Percentiles rank a stretch among this genome's conserved stretches.
These are phyloP conservation scores for Trichophyton verrucosum DNA, from an alignment of 2,329 filamentous ascomycete genomes.

Conservation along the genomic window DNA sequence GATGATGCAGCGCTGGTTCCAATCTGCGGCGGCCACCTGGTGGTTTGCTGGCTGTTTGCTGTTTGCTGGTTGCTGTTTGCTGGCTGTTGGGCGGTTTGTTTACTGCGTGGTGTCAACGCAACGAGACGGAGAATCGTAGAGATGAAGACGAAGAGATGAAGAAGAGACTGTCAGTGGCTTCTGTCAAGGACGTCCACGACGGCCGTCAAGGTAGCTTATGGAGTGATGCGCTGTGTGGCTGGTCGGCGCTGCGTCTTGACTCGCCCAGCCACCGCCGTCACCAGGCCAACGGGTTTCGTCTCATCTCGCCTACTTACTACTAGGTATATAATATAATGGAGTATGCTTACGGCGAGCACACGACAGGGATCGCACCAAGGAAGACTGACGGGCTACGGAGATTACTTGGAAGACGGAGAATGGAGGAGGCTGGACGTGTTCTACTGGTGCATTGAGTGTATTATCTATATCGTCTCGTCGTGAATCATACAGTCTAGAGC, in stretches of 20 bases:
- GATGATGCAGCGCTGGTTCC: conserved; percentile 1
- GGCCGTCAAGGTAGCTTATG: too few relatives aligned
- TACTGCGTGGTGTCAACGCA: background rate
- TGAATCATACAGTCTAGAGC: conserved; percentile 40
- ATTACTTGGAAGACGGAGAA: background rate
- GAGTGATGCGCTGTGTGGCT: too few relatives aligned
- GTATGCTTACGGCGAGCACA: too few relatives aligned
- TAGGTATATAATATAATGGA: too few relatives aligned
- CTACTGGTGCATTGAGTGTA: background rate
- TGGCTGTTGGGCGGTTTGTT: background rate
- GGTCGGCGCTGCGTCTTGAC: too few relatives aligned
- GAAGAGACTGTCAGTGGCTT: too few relatives aligned
- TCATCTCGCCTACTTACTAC: background rate
- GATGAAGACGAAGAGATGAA: too few relatives aligned
- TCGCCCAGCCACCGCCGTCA: background rate
- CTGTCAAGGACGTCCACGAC: too few relatives aligned
- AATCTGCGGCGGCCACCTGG: conserved; percentile 2
- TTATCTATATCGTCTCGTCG: background rate
- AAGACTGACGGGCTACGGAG: background rate
- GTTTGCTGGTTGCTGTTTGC: background rate
- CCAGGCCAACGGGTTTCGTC: background rate
- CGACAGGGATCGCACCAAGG: too few relatives aligned
- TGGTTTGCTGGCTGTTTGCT: background rate
- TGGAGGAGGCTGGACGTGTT: background rate
- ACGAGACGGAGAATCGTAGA: background rate